Conservation (phyloP, 139 green algal genomes). For the Eudorina sp. region DNA sequence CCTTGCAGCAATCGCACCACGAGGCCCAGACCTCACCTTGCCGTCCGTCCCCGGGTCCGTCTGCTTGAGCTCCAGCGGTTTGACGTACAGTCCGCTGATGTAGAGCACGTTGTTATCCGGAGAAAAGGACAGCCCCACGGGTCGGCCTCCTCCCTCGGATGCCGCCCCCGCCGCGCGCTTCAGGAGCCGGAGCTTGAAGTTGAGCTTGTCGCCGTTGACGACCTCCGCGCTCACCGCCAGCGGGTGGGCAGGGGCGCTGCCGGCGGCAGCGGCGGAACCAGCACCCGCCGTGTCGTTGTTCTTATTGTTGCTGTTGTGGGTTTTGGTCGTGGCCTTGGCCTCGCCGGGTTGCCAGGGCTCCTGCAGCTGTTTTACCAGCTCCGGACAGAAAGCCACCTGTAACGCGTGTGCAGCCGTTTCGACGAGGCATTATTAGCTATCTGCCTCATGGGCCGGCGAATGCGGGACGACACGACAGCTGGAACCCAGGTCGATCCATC, state of each 20-base stretch:
- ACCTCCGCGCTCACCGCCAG: neutral
- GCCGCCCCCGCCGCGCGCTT: neutral
- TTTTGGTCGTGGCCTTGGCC: no score
- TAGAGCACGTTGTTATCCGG: neutral
- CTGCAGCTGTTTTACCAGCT: neutral
- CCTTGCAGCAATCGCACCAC: no score
- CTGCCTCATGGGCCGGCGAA: no score
- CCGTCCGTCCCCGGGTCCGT: neutral
- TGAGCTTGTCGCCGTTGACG: neutral
- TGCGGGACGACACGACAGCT: neutral
- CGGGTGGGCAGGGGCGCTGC: no score
- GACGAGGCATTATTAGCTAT: no score
- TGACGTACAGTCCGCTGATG: constrained; percentile 11
- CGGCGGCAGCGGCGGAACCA: no score
- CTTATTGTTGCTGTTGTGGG: no score
- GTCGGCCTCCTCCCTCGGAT: neutral
- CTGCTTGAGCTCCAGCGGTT: neutral
- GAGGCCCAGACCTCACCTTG: constrained; percentile 13
- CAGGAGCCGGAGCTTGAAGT: neutral
- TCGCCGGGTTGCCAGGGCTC: neutral
- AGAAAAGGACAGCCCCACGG: neutral
- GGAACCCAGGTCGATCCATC: neutral
- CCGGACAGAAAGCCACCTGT: neutral
- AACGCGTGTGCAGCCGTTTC: no score
- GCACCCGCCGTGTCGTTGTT: no score